Conservation (phyloP, 257 asterid species). For the Rhazya stricta region DNA sequence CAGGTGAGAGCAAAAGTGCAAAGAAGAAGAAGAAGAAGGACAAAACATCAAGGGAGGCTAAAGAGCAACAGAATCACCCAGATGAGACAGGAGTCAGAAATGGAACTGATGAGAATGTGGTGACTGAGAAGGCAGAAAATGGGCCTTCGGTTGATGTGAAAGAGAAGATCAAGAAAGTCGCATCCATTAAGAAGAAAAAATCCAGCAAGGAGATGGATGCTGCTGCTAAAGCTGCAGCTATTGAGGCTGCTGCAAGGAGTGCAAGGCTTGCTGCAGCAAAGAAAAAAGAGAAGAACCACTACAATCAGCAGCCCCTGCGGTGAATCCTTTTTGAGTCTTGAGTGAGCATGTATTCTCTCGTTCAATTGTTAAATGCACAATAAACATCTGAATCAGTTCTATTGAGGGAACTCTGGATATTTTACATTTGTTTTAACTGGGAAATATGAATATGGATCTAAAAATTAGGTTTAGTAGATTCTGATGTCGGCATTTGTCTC, state of each 20-base stretch:
- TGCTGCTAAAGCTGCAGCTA: constrained; percentile 84
- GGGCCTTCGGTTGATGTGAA: constrained; percentile 54
- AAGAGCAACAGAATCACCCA: constrained; percentile 52
- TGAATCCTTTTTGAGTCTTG: constrained; percentile 23
- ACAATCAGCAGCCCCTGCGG: constrained; percentile 89
- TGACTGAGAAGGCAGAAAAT: constrained; percentile 51
- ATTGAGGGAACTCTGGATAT: constrained; percentile 1
- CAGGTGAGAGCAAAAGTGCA: constrained; percentile 76
- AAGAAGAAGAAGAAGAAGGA: constrained; percentile 95
- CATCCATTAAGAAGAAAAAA: constrained; percentile 77
- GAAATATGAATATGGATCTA: not conserved
- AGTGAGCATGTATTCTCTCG: constrained; percentile 15
- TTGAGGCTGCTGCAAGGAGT: constrained; percentile 94
- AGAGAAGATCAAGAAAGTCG: constrained; percentile 73
- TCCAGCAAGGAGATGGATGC: constrained; percentile 79
- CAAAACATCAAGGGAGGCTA: constrained; percentile 56
- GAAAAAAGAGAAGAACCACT: constrained; percentile 95
- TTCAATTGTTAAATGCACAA: constrained; percentile 16
- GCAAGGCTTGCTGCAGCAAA: constrained; percentile 87
- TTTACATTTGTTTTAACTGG: constrained; percentile 3
- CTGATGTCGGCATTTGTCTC: not conserved
- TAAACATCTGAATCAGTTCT: constrained; percentile 18
- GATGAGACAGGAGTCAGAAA: constrained; percentile 33
- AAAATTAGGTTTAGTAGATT: constrained; percentile 12
- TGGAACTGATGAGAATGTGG: constrained; percentile 42